Evolutionary conservation across 2,329 filamentous ascomycete genomes (phyloP), one percentile per base, ranked within the genome.

Genomic region (Phyllosticta paracitricarpa): DNA sequence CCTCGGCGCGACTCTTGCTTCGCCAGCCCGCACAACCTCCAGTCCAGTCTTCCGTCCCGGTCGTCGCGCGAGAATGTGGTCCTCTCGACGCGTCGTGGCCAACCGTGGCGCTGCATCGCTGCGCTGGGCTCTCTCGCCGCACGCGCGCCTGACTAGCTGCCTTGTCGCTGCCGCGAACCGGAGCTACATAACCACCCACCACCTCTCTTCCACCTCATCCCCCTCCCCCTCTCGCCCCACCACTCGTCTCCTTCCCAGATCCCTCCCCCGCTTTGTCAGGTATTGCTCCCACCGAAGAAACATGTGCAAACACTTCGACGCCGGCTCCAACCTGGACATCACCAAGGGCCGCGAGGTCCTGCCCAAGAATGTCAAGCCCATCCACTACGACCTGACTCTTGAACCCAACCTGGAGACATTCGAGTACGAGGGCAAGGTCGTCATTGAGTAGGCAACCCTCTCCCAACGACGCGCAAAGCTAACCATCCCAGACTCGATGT

Each of bases 391-490:
- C 74, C 77, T 97, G 68, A 94, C 89, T 1, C 81, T 97, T 64
- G 94, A 97, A 78, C 91, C 93, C 60, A 85, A 97, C 78, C 89
- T 97, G 68, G 82, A 89, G 68, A 91, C 88, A 66, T 91, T 94
- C 76, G 91, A 85, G 65, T 97, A 93, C 73, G 84, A 93, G 63
- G 93, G 93, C 66, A 87, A 82, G 10, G 91, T 96, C 58, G 77
- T 85, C 62, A 92, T 97, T 70, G 90, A 96, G 81, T 85, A 78
- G 57, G 81, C 70, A 9, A 30, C 51, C 25, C 53, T 35, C 51
- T 8, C 57, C 33, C 40, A 24, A n/a, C 8, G 3, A 28, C 19
- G 12, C 53, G 17, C 9, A 4, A 56, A 63, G 65, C 68, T 72
- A 56, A 73, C 67, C 56, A 28, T 28, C 12, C 59, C 67, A 84